Percentiles rank a stretch among this genome's conserved stretches.
phyloP scores from a whole-genome alignment of 345 rosid genomes.

The Brassica rapa region DNA sequence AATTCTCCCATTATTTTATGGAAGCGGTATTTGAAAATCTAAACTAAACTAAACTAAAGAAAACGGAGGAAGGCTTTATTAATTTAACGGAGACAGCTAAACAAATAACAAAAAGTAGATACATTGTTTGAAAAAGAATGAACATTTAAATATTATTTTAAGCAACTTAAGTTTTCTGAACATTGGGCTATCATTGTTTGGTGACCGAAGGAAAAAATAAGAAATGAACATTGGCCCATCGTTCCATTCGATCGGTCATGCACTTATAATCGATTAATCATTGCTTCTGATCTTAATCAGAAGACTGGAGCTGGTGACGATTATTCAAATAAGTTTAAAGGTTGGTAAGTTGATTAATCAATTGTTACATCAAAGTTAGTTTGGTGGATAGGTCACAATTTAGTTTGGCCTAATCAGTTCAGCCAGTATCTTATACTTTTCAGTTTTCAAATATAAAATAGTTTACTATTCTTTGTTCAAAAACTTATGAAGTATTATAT shows the following conservation, averaged over 20 bases:
- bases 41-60: too few species aligned
- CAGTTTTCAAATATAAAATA: background rate
- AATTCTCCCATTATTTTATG: too few species aligned
- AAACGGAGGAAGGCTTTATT: too few species aligned
- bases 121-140: too few species aligned
- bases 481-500: background rate
- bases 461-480: background rate
- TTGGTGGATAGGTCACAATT: background rate
- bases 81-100: too few species aligned
- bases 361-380: conserved; percentile 32
- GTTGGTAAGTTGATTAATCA: conserved; percentile 17
- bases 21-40: too few species aligned
- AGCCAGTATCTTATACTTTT: background rate
- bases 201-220: background rate
- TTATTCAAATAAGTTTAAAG: background rate
- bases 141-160: background rate
- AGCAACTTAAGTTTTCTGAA: conserved; percentile 13
- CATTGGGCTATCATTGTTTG: conserved; percentile 26
- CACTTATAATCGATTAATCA: conserved; percentile 20
- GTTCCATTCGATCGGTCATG: conserved; percentile 16
- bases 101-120: too few species aligned
- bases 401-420: conserved; percentile 23
- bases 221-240: conserved; percentile 21
- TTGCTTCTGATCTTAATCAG: background rate
- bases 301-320: background rate